Evolutionary conservation across 2,329 filamentous ascomycete species (phyloP), one percentile per base, ranked within the genome.

Genomic region (Aspergillus sp.): DNA sequence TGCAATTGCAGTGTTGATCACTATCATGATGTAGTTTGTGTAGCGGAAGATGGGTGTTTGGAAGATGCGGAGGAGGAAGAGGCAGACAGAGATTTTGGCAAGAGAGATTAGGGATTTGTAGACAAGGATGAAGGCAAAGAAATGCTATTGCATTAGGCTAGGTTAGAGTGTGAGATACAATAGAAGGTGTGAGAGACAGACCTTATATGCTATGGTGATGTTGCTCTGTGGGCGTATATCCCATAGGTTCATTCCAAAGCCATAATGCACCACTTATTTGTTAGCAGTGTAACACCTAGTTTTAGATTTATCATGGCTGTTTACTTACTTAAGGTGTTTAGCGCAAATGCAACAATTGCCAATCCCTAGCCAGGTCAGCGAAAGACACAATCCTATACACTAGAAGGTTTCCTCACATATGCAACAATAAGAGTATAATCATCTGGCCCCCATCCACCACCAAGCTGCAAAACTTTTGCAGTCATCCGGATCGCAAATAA

Each of bases 61-160:
- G 46, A 60, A 60, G 37, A 60, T 60, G 17, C 56, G 54, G 7
- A 59, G 48, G 3, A 60, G 45, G 45, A 60, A 60, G 2, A 60
- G 53, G 33, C 56, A 55, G 5, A 60, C 56, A 9, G 57, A 60
- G 19, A 60, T 60, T 33, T 59, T 59, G 7, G 52, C 53, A 3
- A 59, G 57, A 4, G 57, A 59, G 27, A 59, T 59, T 15, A 53
- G 49, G 5, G 45, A 37, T 46, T 59, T 59, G 46, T 59, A 59
- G 27, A 47, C 23, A 13, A 59, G 39, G 15, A 52, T 54, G 19
- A 55, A 55, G 5, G 47, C 46, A 32, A 52, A 55, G 43, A 59
- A 59, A 42, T 38, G 43, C 51, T 59, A 17, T 13, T 19, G 19
- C 17, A 33, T n/a, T 44, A 25, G 7, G 27, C 15, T 7, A 33